phyloP scores from a whole-genome alignment of 2,329 filamentous ascomycete genomes.

The Cladobotryum protrusum region DNA sequence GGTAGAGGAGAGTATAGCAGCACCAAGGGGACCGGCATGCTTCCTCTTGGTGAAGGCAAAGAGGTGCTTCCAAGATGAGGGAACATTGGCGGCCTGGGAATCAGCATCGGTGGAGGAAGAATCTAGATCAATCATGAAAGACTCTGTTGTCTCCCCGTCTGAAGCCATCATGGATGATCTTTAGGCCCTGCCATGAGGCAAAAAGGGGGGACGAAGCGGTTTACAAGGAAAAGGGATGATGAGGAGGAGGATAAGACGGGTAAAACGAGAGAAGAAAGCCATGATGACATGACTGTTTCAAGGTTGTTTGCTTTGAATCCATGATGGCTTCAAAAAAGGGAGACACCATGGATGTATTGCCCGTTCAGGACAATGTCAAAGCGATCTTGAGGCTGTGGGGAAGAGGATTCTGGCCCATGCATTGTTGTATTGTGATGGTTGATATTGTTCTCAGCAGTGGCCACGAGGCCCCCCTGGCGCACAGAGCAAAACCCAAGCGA shows the following conservation, averaged over 20 bases:
- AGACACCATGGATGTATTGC: neutral
- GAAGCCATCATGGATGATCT: slow-evolving; percentile 2
- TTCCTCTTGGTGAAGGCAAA: slow-evolving; percentile 65
- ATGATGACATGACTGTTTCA: neutral
- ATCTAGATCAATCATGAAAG: neutral
- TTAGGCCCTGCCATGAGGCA: neutral
- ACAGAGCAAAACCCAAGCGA: neutral
- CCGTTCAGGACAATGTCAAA: slow-evolving; percentile 6
- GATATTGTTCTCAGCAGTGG: slow-evolving; percentile 8
- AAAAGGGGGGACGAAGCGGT: neutral
- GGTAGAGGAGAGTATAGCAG: slow-evolving; percentile 51
- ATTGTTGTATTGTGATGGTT: slow-evolving; percentile 8
- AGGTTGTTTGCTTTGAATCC: neutral
- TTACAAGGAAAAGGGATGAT: neutral
- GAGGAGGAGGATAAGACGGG: too few species aligned
- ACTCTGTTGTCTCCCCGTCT: slow-evolving; percentile 1
- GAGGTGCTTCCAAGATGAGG: slow-evolving; percentile 40
- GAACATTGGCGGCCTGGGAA: neutral
- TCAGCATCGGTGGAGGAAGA: neutral
- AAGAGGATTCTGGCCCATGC: neutral
- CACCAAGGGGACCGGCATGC: slow-evolving; percentile 49
- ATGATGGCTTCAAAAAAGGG: neutral
- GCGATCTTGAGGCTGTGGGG: neutral
- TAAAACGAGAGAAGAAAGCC: too few species aligned
- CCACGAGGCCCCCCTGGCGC: neutral